phyloP scores from a whole-genome alignment of 805 yeast genomes.

The Ogataea thermomethanolica region DNA sequence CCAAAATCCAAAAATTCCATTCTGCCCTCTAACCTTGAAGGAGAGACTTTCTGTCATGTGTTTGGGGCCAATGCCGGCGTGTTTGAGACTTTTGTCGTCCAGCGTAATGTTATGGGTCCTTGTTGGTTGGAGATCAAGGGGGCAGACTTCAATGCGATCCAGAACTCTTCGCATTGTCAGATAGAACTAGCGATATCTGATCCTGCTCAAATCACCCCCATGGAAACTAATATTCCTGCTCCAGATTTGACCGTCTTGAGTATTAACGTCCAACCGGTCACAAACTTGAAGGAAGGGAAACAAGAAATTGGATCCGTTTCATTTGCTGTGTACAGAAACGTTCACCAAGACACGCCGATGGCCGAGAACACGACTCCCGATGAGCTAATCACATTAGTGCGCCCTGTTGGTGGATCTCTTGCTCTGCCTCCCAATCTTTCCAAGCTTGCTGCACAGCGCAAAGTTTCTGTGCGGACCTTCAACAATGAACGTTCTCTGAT shows the following conservation, averaged over 20 bases:
- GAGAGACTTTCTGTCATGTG: slow-evolving; percentile 72
- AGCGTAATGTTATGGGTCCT: slow-evolving; percentile 90
- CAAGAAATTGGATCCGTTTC: slow-evolving; percentile 89
- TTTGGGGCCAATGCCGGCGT: slow-evolving; percentile 73
- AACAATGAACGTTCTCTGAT: slow-evolving; percentile 73
- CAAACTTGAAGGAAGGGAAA: slow-evolving; percentile 68
- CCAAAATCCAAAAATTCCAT: slow-evolving; percentile 47
- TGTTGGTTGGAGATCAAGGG: slow-evolving; percentile 83
- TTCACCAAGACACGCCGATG: slow-evolving; percentile 74
- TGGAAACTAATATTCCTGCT: slow-evolving; percentile 40
- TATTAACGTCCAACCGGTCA: slow-evolving; percentile 72
- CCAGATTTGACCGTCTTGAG: slow-evolving; percentile 76
- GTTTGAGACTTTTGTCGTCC: slow-evolving; percentile 83
- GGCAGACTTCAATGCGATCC: slow-evolving; percentile 55
- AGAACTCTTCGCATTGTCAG: slow-evolving; percentile 73
- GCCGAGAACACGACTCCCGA: slow-evolving; percentile 59
- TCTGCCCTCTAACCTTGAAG: slow-evolving; percentile 62
- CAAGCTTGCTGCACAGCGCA: slow-evolving; percentile 53
- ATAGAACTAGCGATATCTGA: slow-evolving; percentile 62
- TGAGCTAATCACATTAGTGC: slow-evolving; percentile 64
- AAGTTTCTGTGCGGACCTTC: slow-evolving; percentile 51
- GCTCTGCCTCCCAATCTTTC: slow-evolving; percentile 76
- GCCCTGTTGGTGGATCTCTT: slow-evolving; percentile 65
- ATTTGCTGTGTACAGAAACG: slow-evolving; percentile 61
- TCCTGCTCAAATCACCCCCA: slow-evolving; percentile 47